Evolutionary conservation across 441 rosid species (phyloP), one percentile per base, ranked within the genome.

Genomic region (Erodium texanum): DNA sequence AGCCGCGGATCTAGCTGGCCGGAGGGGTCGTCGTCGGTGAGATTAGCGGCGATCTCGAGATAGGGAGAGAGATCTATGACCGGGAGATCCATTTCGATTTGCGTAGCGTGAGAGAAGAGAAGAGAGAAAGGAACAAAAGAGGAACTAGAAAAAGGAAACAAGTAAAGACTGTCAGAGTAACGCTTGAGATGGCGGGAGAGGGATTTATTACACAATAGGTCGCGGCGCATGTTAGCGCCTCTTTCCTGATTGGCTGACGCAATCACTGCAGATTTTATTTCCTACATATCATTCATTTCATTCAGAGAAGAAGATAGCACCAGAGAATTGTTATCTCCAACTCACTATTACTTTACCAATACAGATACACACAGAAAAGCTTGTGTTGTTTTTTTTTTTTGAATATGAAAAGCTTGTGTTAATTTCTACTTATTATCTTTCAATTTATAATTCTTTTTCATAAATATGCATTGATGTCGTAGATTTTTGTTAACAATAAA

Each of bases 61-160:
- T 73, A 73, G 24, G 69, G 72, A 34, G 72, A 65, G 41, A 73
- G 70, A 69, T 73, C 76, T 43, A 73, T 59, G 56, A 73, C 76
- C 66, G 76, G 76, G 15, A 73, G 66, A 16, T 69, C 73, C 76
- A 73, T 63, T 15, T 6, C 1, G 61, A 54, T 18, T 54, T n/a
- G 61, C 61, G 61, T 54, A 4, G 61, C 61, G 61, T 54, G 22
- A 29, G 22, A 9, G 48, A 9, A 29, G 22, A 9, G 48, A 9
- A 52, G 62, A 43, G 66, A n/a, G 63, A n/a, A 65, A 48, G 62
- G 27, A 50, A 22, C 45, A 54, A 32, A 45, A 19, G 24, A 32
- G 50, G 36, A 34, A 27, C 16, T 32, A 11, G 9, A 15, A 27
- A 36, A 11, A 19, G 0, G 24, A 38, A 50, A 2, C 2, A 16